phyloP scores from a whole-genome alignment of 768 basidiomycete species.

The Suillus cothurnatus region DNA sequence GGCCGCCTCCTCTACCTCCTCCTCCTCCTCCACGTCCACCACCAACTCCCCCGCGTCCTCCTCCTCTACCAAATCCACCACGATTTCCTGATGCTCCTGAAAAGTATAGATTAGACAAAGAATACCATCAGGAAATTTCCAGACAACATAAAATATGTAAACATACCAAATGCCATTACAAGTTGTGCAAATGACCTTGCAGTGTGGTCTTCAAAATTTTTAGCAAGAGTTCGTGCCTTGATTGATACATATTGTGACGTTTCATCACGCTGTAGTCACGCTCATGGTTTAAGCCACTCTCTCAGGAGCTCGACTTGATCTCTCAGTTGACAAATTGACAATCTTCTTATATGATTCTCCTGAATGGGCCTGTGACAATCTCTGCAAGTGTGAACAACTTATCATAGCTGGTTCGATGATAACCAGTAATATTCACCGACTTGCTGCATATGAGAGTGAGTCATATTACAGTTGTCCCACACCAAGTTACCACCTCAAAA shows the following conservation, averaged over 20 bases:
- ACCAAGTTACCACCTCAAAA: background rate
- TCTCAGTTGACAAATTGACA: background rate
- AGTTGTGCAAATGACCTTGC: background rate
- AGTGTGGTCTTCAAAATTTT: constrained; percentile 6
- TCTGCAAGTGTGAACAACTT: too few relatives aligned
- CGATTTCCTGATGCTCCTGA: constrained; percentile 71
- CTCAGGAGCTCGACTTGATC: too few relatives aligned
- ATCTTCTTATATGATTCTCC: background rate
- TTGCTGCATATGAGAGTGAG: background rate
- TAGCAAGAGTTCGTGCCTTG: background rate
- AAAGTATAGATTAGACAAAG: background rate
- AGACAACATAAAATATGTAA: background rate
- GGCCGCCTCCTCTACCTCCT: constrained; percentile 44
- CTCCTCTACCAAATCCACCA: constrained; percentile 64
- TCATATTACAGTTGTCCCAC: background rate
- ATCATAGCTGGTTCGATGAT: background rate
- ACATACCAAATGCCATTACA: constrained; percentile 40
- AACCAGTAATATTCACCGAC: background rate
- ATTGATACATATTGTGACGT: background rate
- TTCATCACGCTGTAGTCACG: too few relatives aligned
- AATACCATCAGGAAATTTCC: background rate
- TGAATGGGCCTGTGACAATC: too few relatives aligned
- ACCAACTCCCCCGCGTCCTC: constrained; percentile 30
- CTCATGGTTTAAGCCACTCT: too few relatives aligned
- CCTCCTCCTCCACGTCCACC: constrained; percentile 37